Evolutionary conservation across 148 eudicot genomes (phyloP).

Genomic region (Heliamphora exappendiculata): DNA sequence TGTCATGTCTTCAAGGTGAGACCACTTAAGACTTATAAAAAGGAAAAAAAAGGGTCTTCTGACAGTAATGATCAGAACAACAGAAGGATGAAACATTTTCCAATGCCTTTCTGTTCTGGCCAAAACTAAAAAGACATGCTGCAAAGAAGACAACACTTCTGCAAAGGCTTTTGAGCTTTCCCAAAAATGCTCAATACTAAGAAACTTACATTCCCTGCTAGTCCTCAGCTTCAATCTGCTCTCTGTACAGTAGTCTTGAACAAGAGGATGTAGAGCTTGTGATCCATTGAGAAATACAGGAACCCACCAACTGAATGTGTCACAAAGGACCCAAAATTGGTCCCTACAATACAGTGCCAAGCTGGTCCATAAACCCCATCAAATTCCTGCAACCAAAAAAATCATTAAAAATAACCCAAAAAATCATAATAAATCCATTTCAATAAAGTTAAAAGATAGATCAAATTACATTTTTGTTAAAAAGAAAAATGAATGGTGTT

Average conservation of each 20-base stretch:
- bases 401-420: conserved; percentile 3
- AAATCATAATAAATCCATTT: too few species aligned
- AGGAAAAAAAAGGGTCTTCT: too few species aligned
- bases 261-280: conserved; percentile 67
- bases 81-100: neutral
- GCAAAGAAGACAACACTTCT: conserved; percentile 2
- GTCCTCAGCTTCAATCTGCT: conserved; percentile 38
- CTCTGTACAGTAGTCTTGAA: conserved; percentile 86
- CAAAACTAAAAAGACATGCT: neutral
- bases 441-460: neutral
- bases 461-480: neutral
- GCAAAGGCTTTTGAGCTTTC: neutral
- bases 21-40: too few species aligned
- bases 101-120: neutral
- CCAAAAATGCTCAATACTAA: neutral
- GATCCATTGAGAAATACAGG: conserved; percentile 88
- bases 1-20: too few species aligned
- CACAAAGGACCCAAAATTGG: conserved; percentile 95
- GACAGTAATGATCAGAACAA: neutral
- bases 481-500: too few species aligned
- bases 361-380: conserved; percentile 98
- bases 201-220: neutral
- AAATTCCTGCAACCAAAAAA: conserved; percentile 64
- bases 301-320: conserved; percentile 95
- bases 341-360: conserved; percentile 96